Percentiles rank a stretch among this genome's conserved stretches.
Conservation (phyloP, 2,329 filamentous ascomycete genomes). For the Tolypocladium endophyticum region DNA sequence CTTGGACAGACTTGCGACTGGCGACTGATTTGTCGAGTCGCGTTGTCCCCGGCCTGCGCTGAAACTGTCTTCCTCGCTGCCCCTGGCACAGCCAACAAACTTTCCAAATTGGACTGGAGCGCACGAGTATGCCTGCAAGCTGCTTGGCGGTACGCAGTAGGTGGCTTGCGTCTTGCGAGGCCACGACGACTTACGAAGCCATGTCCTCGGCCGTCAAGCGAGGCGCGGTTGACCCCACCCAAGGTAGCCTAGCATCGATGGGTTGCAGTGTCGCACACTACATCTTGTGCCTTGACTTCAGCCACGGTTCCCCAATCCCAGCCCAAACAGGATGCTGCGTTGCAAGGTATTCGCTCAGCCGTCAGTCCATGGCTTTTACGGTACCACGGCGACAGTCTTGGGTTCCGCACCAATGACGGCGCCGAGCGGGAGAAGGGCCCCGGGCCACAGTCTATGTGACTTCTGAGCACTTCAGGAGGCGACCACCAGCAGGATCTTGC, state of each 20-base stretch:
- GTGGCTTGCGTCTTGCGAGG: not conserved
- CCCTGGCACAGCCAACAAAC: not conserved
- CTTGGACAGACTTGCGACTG: not conserved
- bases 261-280: not conserved
- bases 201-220: not conserved
- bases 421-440: not conserved
- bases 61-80: not conserved
- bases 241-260: not conserved
- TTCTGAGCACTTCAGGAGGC: not conserved
- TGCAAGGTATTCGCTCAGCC: not conserved
- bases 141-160: not conserved
- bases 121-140: not conserved
- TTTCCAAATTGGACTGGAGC: not conserved
- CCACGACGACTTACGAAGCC: not conserved
- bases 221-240: not conserved
- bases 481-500: not conserved
- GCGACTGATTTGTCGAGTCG: not conserved
- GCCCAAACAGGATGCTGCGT: not conserved
- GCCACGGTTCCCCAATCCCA: constrained; percentile 1
- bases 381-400: not conserved
- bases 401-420: not conserved
- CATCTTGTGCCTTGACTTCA: not conserved
- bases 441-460: not conserved
- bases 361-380: not conserved
- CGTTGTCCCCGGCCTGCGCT: not conserved